phyloP scores from a whole-genome alignment of 1,284 basidiomycete genomes.

The Puccinia coronata region DNA sequence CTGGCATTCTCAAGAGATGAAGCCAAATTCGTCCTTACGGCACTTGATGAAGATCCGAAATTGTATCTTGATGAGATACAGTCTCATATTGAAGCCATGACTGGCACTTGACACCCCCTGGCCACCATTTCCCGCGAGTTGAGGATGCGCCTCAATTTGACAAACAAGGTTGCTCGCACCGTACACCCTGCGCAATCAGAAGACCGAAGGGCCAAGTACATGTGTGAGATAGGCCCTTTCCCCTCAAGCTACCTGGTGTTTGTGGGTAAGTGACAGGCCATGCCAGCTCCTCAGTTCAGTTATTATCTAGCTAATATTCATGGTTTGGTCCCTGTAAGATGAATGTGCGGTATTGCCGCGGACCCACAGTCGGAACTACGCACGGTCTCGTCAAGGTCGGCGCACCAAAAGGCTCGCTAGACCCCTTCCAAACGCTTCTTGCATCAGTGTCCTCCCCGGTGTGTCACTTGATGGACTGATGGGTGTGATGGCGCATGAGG shows the following conservation, averaged over 20 bases:
- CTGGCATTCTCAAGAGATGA: neutral
- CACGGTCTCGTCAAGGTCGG: neutral
- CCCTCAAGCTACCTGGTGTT: neutral
- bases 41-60: neutral
- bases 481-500: neutral
- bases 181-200: neutral
- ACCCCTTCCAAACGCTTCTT: neutral
- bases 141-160: neutral
- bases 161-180: neutral
- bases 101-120: neutral
- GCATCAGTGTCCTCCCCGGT: neutral
- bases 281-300: neutral
- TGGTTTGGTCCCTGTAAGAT: too few relatives aligned
- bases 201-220: neutral
- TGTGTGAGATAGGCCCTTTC: neutral
- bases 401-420: neutral
- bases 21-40: neutral
- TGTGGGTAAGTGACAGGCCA: neutral
- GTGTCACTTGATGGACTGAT: neutral
- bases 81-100: neutral
- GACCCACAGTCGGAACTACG: neutral
- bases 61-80: neutral
- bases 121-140: neutral
- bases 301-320: too few relatives aligned
- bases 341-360: neutral